Base-by-base conservation (phyloP, 75 land plant genomes). In the Pinus tabuliformis region DNA sequence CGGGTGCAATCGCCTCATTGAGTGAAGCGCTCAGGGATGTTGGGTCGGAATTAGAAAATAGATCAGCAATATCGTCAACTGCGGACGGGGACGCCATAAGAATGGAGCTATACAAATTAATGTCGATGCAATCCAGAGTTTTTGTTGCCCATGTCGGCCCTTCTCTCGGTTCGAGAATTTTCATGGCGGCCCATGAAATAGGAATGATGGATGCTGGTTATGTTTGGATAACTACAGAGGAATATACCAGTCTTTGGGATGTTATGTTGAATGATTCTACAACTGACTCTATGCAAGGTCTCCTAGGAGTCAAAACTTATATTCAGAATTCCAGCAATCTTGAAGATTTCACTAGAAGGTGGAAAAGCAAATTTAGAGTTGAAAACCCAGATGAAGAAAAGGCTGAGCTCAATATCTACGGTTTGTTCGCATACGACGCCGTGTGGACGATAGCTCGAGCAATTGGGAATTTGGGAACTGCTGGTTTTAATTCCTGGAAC, bases 171-270 rank as follows among this genome's bases (percentile, higher is more conserved):
- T 33, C 75, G 18, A 73, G 58, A 4, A 61, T 89, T 17, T 89
- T 89, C 58, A 20, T 36, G 7, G 79, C 77, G 57, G 91, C 91
- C 0, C 75, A 79, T 12, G 65, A 80, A 42, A 52, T 80, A 5
- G 86, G 85, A n/a, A 80, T 89, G 91, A 77, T 89, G 84, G 64
- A 16, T 20, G 57, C 56, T 3, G 91, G 81, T 14, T 89, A 78
- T 68, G 89, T 71, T 4, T 89, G 91, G 91, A 89, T 86, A n/a
- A 42, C 82, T 0, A 81, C 89, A 0, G 80, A 83, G 33, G 68
- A 79, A 11, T 22, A 85, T 18, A 39, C 75, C 3, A 74, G 77
- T 56, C 7, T 59, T 0, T 26, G 81, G 30, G 70, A 59, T 17
- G 4, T 77, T 13, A 16, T 80, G 4, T 3, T 81, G 22, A 81